phyloP scores from a whole-genome alignment of 192 early-diverging fungal genomes.

The Chytriomyces sp. region DNA sequence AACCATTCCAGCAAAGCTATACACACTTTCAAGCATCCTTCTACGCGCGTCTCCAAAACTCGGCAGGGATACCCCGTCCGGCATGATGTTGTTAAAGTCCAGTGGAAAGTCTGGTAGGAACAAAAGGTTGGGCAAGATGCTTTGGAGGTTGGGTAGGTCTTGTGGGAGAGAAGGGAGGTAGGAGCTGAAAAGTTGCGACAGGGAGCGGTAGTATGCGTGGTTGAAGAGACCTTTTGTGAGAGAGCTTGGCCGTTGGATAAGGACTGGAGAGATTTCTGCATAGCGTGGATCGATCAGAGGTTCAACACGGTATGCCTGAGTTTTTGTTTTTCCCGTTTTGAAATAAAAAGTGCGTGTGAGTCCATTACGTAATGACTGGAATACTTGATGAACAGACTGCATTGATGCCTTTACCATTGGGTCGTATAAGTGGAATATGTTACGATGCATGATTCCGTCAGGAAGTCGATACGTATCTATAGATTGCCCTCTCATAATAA shows the following conservation, averaged over 20 bases:
- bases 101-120: neutral
- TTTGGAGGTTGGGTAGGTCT: slow-evolving; percentile 21
- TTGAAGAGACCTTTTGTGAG: slow-evolving; percentile 28
- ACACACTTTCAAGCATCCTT: slow-evolving; percentile 18
- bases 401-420: slow-evolving; percentile 40
- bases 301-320: slow-evolving; percentile 53
- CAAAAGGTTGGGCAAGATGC: slow-evolving; percentile 17
- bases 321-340: neutral
- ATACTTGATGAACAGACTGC: slow-evolving; percentile 2
- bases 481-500: slow-evolving; percentile 53
- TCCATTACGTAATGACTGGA: neutral
- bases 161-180: slow-evolving; percentile 41
- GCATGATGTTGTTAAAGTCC: neutral
- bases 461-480: slow-evolving; percentile 40
- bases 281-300: slow-evolving; percentile 50
- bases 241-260: slow-evolving; percentile 48
- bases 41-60: slow-evolving; percentile 19
- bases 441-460: slow-evolving; percentile 43
- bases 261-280: slow-evolving; percentile 51
- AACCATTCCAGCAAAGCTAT: slow-evolving; percentile 22
- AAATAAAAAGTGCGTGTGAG: neutral
- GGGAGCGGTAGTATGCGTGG: slow-evolving; percentile 48
- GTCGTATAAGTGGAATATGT: slow-evolving; percentile 59
- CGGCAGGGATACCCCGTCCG: neutral
- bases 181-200: slow-evolving; percentile 40